Evolutionary conservation across 2,329 filamentous ascomycete species (phyloP).

Genomic region (Colletotrichum brevisporum): DNA sequence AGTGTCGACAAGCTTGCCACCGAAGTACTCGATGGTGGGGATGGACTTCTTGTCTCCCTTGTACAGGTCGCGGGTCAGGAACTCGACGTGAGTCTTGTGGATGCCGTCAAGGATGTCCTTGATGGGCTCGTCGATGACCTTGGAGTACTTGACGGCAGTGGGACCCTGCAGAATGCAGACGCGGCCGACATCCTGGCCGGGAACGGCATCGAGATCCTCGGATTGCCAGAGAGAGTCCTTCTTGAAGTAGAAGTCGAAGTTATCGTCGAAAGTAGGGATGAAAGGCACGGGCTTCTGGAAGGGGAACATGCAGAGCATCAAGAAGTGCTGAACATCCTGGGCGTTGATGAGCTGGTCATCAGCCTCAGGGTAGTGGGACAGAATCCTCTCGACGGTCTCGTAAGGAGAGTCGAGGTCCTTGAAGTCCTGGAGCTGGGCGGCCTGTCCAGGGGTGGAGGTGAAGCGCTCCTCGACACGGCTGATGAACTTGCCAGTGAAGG

Average conservation of each 20-base stretch:
- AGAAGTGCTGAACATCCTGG: slow-evolving; percentile 97
- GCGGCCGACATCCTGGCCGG: slow-evolving; percentile 94
- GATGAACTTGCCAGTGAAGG: slow-evolving; percentile 94
- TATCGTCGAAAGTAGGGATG: slow-evolving; percentile 94
- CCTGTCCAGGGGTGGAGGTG: slow-evolving; percentile 77
- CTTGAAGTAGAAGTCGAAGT: slow-evolving; percentile 99
- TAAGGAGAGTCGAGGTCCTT: slow-evolving; percentile 89
- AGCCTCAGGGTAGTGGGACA: slow-evolving; percentile 87
- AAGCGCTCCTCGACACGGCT: slow-evolving; percentile 98
- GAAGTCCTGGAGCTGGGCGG: slow-evolving; percentile 91
- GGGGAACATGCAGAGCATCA: slow-evolving; percentile 90
- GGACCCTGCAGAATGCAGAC: slow-evolving; percentile 98
- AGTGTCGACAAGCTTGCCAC: slow-evolving; percentile 83
- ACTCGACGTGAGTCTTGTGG: slow-evolving; percentile 88
- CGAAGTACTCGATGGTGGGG: slow-evolving; percentile 94
- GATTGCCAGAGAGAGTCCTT: slow-evolving; percentile 99
- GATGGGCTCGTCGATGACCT: slow-evolving; percentile 90
- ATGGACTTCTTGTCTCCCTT: slow-evolving; percentile 79
- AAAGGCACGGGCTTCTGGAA: slow-evolving; percentile 98
- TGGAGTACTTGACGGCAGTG: slow-evolving; percentile 92
- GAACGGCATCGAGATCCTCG: slow-evolving; percentile 95
- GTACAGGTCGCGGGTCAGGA: slow-evolving; percentile 85
- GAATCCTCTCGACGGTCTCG: slow-evolving; percentile 81
- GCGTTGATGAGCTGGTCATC: slow-evolving; percentile 95
- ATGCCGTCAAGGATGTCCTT: slow-evolving; percentile 94